phyloP scores from a whole-genome alignment of 495 filamentous ascomycete genomes.

The Penicilliopsis zonata region DNA sequence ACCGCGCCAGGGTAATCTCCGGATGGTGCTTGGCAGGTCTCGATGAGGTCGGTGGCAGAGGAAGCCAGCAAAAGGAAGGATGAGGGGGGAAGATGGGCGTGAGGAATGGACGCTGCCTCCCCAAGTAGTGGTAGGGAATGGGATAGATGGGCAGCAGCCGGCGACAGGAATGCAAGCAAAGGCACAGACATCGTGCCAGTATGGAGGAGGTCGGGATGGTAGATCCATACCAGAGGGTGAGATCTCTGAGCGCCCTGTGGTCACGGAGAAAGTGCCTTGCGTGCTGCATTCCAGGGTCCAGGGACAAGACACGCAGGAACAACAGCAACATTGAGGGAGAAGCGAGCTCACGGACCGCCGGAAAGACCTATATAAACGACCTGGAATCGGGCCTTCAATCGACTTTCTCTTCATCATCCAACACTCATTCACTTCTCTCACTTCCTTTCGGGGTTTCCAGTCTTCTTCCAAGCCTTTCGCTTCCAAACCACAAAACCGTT shows the following conservation, averaged over 20 bases:
- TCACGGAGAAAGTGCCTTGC: constrained; percentile 16
- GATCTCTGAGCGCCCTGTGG: constrained; percentile 5
- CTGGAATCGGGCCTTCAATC: constrained; percentile 6
- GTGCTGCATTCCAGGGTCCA: constrained; percentile 20
- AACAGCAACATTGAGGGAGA: constrained; percentile 6
- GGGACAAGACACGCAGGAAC: constrained; percentile 5
- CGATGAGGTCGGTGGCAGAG: no score
- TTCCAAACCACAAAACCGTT: constrained; percentile 4
- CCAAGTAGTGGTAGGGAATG: no score
- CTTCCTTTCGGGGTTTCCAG: constrained; percentile 16
- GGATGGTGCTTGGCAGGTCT: no score
- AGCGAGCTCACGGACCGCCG: constrained; percentile 14
- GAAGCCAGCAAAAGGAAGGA: no score
- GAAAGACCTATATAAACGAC: constrained; percentile 26
- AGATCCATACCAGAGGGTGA: constrained; percentile 24
- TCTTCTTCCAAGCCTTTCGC: constrained; percentile 11
- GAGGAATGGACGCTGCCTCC: no score
- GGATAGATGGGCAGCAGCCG: no score
- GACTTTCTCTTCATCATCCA: constrained; percentile 20
- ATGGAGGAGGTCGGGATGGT: constrained; percentile 1
- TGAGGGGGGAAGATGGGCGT: no score
- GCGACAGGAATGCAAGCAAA: no score
- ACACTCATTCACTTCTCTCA: constrained; percentile 15
- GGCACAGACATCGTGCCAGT: no score
- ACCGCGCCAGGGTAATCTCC: no score